Base-by-base conservation (phyloP, 2,329 filamentous ascomycete species). In the Aplosporella prunicola region DNA sequence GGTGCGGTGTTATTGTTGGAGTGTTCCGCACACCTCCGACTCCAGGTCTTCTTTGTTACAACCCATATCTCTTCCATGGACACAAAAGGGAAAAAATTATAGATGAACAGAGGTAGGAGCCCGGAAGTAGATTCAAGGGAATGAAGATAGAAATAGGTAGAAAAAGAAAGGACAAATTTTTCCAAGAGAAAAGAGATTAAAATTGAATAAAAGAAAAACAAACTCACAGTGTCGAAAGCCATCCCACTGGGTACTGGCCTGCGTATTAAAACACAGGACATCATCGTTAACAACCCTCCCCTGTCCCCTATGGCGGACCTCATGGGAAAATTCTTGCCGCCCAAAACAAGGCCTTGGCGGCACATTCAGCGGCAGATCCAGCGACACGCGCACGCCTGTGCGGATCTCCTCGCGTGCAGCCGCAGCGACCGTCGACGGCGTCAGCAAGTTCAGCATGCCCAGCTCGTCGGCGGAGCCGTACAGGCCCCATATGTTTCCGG, bases 401-500 rank as follows among this genome's bases (percentile, higher is more conserved):
- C 59, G 57, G 43, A 71, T 70, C 45, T 71, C 67, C 45, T 71
- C 67, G 13, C 55, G 51, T 1, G 66, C 58, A 0, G 66, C 67
- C 5, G 55, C 50, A 6, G 55, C 54, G 14, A 67, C 58, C 9
- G 57, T 58, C n/a, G 57, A 50, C 0, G 67, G 61, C 0, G 70
- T 75, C 37, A 76, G 60, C 2, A 72, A 59, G 49, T 75, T 75
- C 1, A 76, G 57, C 47, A 67, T 71, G 16, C 72, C 72, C 9
- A 72, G 58, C 44, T 74, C 57, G 41, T 76, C 72, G 3, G 58
- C 40, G 5, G 57, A 48, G 3, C 71, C 71, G 43, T 70, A 74
- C 4, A 72, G 62, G 1, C 70, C 70, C 72, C 72, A 76, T 5
- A 72, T 68, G 40, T 75, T 75, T 6, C 68, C 67, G 3, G 53